phyloP scores from a whole-genome alignment of 2,329 filamentous ascomycete species.

The Colletotrichum sp. region DNA sequence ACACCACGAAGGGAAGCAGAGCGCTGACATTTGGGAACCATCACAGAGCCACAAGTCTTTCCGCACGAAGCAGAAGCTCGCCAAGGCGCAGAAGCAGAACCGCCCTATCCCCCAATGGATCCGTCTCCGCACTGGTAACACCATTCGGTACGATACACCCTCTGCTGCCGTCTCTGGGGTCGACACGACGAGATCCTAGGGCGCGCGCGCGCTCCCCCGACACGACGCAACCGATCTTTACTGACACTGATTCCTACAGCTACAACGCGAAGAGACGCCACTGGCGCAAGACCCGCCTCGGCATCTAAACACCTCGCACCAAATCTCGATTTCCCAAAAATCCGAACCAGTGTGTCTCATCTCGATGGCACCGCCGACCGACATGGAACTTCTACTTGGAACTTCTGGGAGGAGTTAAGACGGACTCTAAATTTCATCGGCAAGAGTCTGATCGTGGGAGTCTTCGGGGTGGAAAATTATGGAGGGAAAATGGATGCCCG shows the following conservation, averaged over 20 bases:
- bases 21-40: not conserved
- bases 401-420: constrained; percentile 15
- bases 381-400: constrained; percentile 19
- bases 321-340: constrained; percentile 33
- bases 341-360: constrained; percentile 25
- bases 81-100: constrained; percentile 99
- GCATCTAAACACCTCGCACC: constrained; percentile 79
- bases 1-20: not conserved
- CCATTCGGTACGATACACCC: constrained; percentile 83
- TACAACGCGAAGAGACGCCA: constrained; percentile 99
- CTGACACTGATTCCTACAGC: constrained; percentile 54
- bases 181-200: not conserved
- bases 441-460: constrained; percentile 25
- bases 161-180: not conserved
- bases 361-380: constrained; percentile 16
- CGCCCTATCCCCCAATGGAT: constrained; percentile 99
- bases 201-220: not conserved
- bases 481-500: constrained; percentile 26
- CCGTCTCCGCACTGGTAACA: constrained; percentile 96
- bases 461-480: constrained; percentile 20
- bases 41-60: constrained; percentile 99
- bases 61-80: constrained; percentile 99
- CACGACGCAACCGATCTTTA: not conserved
- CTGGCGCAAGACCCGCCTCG: constrained; percentile 99
- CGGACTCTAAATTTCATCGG: constrained; percentile 11